Evolutionary conservation across 1,284 basidiomycete genomes (phyloP).

Genomic region (Malassezia vespertilionis): DNA sequence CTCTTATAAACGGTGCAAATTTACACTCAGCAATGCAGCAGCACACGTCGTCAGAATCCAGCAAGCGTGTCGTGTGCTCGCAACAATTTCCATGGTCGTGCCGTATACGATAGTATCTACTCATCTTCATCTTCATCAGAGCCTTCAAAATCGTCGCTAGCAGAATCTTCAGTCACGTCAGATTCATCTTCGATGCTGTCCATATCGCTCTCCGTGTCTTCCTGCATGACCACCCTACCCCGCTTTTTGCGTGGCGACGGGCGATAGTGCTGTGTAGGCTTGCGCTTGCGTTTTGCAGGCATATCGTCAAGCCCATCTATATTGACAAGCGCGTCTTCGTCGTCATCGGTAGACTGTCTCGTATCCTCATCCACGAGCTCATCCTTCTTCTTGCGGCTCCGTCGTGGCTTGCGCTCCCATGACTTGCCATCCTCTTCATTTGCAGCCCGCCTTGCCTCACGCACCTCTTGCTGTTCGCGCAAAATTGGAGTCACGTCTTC

Average conservation of each 20-base stretch:
- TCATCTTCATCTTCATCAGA: slow-evolving; percentile 1
- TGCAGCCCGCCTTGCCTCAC: no score
- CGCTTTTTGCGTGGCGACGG: slow-evolving; percentile 16
- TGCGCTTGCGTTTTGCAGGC: slow-evolving; percentile 10
- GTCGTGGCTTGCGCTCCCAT: neutral
- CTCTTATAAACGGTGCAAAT: no score
- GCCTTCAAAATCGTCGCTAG: neutral
- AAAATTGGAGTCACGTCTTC: slow-evolving; percentile 11
- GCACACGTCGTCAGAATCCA: no score
- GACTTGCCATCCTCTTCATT: neutral
- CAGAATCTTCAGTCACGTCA: neutral
- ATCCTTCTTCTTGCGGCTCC: neutral
- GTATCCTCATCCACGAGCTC: neutral
- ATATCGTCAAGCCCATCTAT: slow-evolving; percentile 1
- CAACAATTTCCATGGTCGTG: no score
- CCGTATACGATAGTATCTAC: neutral
- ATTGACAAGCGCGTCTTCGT: slow-evolving; percentile 4
- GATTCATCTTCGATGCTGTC: neutral
- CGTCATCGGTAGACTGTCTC: neutral
- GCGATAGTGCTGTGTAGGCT: slow-evolving; percentile 1
- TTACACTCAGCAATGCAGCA: no score
- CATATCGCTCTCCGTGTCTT: neutral
- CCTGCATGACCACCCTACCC: slow-evolving; percentile 15
- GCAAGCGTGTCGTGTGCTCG: no score
- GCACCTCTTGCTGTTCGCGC: slow-evolving; percentile 7